Conservation (phyloP, 2,329 filamentous ascomycete genomes). For the Xylariaceae sp. region DNA sequence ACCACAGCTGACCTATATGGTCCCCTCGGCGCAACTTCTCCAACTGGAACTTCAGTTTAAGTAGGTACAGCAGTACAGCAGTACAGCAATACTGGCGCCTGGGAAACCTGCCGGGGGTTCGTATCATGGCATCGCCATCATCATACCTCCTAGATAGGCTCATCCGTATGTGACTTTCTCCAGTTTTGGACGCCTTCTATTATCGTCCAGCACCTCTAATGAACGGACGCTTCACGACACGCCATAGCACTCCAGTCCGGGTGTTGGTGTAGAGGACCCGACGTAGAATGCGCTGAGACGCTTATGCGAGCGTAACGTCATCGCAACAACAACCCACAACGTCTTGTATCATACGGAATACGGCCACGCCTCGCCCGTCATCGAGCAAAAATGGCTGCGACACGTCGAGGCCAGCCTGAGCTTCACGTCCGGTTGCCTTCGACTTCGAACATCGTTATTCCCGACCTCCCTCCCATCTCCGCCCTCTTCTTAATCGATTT, state of each 20-base stretch:
- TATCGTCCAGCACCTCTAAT: constrained; percentile 1
- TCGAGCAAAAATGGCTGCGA: constrained; percentile 27
- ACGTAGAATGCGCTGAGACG: constrained; percentile 11
- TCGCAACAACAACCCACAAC: not conserved
- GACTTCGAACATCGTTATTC: constrained; percentile 21
- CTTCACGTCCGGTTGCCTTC: constrained; percentile 31
- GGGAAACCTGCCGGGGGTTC: too few species aligned
- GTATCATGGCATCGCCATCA: constrained; percentile 3
- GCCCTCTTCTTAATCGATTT: constrained; percentile 87
- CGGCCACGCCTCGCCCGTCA: constrained; percentile 1
- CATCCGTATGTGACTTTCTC: constrained; percentile 5
- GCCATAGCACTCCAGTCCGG: constrained; percentile 1
- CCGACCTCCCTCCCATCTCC: constrained; percentile 57
- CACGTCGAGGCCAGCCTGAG: constrained; percentile 31
- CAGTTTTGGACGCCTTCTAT: constrained; percentile 1
- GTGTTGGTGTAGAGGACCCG: constrained; percentile 1
- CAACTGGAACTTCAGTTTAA: too few species aligned
- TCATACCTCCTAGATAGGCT: not conserved
- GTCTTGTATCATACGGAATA: too few species aligned
- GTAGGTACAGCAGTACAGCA: too few species aligned
- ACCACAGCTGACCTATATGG: too few species aligned
- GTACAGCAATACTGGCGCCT: too few species aligned
- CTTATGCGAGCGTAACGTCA: constrained; percentile 4
- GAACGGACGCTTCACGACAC: constrained; percentile 2
- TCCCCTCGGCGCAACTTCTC: too few species aligned